phyloP scores from a whole-genome alignment of 1,139 yeast species.

The Fermentozyma sake region DNA sequence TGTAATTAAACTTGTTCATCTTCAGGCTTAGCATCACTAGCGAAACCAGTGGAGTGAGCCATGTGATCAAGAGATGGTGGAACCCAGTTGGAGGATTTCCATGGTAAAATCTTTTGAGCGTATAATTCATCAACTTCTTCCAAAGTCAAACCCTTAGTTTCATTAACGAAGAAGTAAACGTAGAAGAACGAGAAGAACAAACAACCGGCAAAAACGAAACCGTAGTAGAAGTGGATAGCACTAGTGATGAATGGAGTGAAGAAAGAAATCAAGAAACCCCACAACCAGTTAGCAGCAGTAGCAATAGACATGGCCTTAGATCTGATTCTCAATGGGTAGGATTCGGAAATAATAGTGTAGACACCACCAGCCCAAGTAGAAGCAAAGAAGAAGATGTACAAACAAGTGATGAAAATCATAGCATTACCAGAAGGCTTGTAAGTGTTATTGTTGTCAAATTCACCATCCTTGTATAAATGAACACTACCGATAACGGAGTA shows the following conservation, averaged over 20 bases:
- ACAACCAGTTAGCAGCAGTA: slow-evolving; percentile 73
- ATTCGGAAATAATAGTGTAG: slow-evolving; percentile 75
- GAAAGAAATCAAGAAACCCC: slow-evolving; percentile 75
- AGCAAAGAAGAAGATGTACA: slow-evolving; percentile 81
- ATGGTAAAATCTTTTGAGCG: slow-evolving; percentile 39
- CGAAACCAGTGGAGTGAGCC: slow-evolving; percentile 18
- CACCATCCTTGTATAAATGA: slow-evolving; percentile 52
- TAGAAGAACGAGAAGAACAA: slow-evolving; percentile 33
- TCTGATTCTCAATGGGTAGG: slow-evolving; percentile 76
- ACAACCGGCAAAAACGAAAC: slow-evolving; percentile 23
- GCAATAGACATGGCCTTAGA: slow-evolving; percentile 79
- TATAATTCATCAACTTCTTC: slow-evolving; percentile 70
- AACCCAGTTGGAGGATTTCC: slow-evolving; percentile 46
- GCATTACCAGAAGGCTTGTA: slow-evolving; percentile 61
- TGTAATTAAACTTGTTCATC: slow-evolving; percentile 13
- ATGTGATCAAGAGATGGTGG: slow-evolving; percentile 35
- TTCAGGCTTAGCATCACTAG: slow-evolving; percentile 14
- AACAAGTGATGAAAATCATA: slow-evolving; percentile 73
- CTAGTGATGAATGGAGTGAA: slow-evolving; percentile 62
- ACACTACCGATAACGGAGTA: slow-evolving; percentile 60
- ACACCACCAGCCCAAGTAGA: slow-evolving; percentile 87
- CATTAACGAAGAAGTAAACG: slow-evolving; percentile 55
- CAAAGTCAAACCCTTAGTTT: slow-evolving; percentile 62
- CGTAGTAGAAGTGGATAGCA: slow-evolving; percentile 25
- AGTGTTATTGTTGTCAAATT: slow-evolving; percentile 17